phyloP scores from a whole-genome alignment of 345 rosid species.

The Populus euphratica region DNA sequence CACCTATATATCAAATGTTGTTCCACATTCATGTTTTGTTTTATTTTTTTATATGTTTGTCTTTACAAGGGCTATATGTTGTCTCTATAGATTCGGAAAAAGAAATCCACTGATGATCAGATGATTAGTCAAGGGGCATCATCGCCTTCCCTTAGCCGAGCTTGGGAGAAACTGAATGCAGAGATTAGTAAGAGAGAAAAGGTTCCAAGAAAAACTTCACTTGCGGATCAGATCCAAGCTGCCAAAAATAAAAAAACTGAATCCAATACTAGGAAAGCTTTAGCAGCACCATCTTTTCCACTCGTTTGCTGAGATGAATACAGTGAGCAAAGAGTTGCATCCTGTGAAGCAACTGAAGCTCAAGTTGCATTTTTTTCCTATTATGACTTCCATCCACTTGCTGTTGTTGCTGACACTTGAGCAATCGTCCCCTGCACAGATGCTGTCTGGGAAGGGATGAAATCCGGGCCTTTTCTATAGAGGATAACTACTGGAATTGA shows the following conservation, averaged over 20 bases:
- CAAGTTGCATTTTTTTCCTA: not conserved
- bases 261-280: conserved; percentile 16
- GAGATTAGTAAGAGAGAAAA: conserved; percentile 56
- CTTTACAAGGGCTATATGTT: not conserved
- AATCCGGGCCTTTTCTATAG: not conserved
- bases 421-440: not conserved
- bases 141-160: conserved; percentile 29
- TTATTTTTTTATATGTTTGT: not conserved
- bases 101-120: conserved; percentile 38
- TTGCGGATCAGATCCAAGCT: conserved; percentile 80
- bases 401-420: not conserved
- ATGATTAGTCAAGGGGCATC: conserved; percentile 28
- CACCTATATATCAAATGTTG: not conserved
- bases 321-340: not conserved
- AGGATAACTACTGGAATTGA: not conserved
- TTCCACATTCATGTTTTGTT: not conserved
- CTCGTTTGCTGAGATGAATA: conserved; percentile 3
- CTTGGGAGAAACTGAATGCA: conserved; percentile 57
- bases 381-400: not conserved
- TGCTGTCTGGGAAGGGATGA: not conserved
- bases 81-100: conserved; percentile 53
- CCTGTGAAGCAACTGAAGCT: not conserved
- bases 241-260: conserved; percentile 55
- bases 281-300: conserved; percentile 19
- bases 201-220: conserved; percentile 46